These are phyloP conservation scores for Entophlyctis luteolus DNA, from an alignment of 192 early-diverging fungal species.

Conservation along the genomic window DNA sequence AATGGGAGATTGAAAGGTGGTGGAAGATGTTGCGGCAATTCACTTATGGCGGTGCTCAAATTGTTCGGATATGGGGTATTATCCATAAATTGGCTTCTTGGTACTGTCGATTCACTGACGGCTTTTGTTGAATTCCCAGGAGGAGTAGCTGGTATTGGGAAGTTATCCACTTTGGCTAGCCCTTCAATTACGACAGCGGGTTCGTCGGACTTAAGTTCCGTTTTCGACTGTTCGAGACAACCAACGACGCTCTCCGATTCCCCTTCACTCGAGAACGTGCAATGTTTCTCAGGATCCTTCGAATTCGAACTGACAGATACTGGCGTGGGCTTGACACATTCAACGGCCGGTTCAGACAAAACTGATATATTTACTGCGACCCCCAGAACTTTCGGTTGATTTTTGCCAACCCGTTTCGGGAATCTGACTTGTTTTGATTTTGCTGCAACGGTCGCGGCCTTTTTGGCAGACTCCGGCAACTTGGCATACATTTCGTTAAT, in stretches of 20 bases:
- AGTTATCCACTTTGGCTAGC: too few relatives aligned
- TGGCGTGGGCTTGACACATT: not conserved
- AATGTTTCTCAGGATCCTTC: not conserved
- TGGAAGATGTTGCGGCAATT: too few relatives aligned
- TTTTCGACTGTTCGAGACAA: not conserved
- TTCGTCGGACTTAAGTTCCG: not conserved
- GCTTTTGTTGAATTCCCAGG: too few relatives aligned
- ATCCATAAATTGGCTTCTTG: too few relatives aligned
- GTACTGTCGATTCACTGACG: too few relatives aligned
- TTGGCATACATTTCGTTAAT: conserved; percentile 1
- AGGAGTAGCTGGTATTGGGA: too few relatives aligned
- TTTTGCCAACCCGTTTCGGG: not conserved
- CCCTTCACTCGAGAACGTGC: not conserved
- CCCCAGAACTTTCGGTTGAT: not conserved
- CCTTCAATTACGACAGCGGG: not conserved
- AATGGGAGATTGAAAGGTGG: too few relatives aligned
- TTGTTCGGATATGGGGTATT: too few relatives aligned
- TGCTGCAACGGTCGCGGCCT: not conserved
- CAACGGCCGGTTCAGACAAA: not conserved
- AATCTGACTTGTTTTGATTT: not conserved
- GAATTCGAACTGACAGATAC: not conserved
- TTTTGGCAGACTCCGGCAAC: not conserved
- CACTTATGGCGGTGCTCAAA: too few relatives aligned
- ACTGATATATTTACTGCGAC: not conserved
- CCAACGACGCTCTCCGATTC: not conserved